Base-by-base conservation (phyloP, 306 rosid species). In the Inga oerstediana region DNA sequence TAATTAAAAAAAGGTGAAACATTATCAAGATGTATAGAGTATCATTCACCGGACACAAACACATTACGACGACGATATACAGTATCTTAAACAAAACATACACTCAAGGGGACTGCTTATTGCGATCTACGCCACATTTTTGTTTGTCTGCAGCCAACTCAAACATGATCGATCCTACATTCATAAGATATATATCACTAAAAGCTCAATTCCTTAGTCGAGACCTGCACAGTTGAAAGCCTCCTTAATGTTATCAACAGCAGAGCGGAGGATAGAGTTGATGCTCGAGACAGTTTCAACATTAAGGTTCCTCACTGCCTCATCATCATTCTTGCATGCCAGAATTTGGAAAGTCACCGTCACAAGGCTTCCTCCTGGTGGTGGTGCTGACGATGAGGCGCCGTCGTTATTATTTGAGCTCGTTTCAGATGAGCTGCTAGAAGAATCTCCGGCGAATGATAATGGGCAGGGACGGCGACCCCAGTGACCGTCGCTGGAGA, bases 321-420 rank as follows among this genome's bases (percentile, higher is more conserved):
- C 16, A 19, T 14, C 17, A 14, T 49, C 4, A 1, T 83, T 54
- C 44, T 74, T 72, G 0, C 85, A 79, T 37, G 80, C 82, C 79
- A 90, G 2, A 17, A 91, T 37, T 74, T 94, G 98, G 17, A 82
- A 85, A 22, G 86, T 86, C 64, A 90, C 74, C 0, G 97, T 91
- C 0, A 94, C 85, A n/a, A 94, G 71, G 0, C 95, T 87, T 22
- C 95, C 97, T 35, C 72, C 44, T 2, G 79, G n/a, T 7, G 12
- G 3, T 20, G 27, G 8, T 8, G 27, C 17, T 10, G 54, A 39
- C 43, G 6, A 56, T 20, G 64, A 5, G 45, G 34, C 49, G 1
- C 20, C 61, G 13, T 3, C 32, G 43, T 39, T 39, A 39, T 0
- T 39, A 35, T 64, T 35, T 22, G 56, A 16, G 30, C 64, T n/a